Percentiles rank a stretch among this genome's conserved stretches.
Evolutionary conservation across 352 stramenopile genomes (phyloP).

Genomic region (Phytopythium oedochilum): DNA sequence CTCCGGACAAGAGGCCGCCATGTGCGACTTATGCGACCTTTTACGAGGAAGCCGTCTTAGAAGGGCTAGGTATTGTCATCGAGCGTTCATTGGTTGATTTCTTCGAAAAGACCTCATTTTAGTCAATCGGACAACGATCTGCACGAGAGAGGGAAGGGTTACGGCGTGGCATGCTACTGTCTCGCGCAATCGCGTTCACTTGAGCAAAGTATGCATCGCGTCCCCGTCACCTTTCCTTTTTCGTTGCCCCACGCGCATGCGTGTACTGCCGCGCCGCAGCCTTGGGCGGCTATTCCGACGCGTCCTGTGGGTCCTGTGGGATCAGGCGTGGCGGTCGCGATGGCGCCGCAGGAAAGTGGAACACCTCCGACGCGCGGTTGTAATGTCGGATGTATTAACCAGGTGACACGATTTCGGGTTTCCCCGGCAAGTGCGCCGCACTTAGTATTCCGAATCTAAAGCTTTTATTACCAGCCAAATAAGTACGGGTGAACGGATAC

Average conservation of each 20-base stretch:
- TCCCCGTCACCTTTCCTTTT: not conserved
- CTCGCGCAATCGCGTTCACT: no score
- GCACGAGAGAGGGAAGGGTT: not conserved
- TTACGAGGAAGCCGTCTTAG: not conserved
- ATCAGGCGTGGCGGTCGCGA: no score
- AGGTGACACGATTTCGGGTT: no score
- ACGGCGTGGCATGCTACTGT: not conserved
- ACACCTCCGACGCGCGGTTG: conserved; percentile 13
- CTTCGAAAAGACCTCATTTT: no score
- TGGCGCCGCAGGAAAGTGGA: conserved; percentile 6
- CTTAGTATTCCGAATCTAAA: no score
- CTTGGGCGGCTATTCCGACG: not conserved
- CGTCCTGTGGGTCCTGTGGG: not conserved
- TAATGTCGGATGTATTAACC: no score
- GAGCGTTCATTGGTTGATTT: no score
- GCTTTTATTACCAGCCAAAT: no score
- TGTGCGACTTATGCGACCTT: not conserved
- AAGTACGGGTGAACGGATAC: no score
- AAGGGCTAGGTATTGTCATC: no score
- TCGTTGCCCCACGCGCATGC: not conserved
- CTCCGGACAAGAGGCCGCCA: not conserved
- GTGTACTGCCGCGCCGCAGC: not conserved
- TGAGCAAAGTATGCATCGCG: not conserved
- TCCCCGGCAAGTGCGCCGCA: no score
- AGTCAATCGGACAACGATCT: not conserved